Evolutionary conservation across 2,329 filamentous ascomycete species (phyloP).

Genomic region (Nothopassalora personata): DNA sequence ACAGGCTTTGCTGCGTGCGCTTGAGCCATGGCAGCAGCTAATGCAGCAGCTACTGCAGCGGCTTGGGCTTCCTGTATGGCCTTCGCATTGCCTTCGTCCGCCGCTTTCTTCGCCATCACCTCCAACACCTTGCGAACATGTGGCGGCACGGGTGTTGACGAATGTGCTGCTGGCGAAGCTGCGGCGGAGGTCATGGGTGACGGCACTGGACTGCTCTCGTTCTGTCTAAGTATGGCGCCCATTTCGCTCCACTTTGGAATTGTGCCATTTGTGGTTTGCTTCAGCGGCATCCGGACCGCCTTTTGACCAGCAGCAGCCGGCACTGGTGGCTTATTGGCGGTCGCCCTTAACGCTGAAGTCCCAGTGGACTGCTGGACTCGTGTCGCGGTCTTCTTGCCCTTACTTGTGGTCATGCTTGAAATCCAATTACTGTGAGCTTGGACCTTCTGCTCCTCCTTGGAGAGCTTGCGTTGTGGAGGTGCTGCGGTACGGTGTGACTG

Average conservation of each 20-base stretch:
- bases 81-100: not conserved
- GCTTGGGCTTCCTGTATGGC: not conserved
- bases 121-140: conserved; percentile 5
- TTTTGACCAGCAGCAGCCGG: not conserved
- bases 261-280: not conserved
- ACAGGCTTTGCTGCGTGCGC: not conserved
- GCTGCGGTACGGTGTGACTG: not conserved
- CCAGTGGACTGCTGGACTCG: not conserved
- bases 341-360: not conserved
- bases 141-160: not conserved
- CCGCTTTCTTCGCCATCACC: conserved; percentile 2
- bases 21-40: not conserved
- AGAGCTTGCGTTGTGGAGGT: not conserved
- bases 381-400: not conserved
- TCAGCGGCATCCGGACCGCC: not conserved
- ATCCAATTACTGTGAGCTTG: not conserved
- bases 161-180: not conserved
- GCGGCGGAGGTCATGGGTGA: not conserved
- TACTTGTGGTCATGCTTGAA: not conserved
- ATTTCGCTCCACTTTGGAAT: not conserved
- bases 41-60: not conserved
- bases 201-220: not conserved
- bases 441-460: not conserved
- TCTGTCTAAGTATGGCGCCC: not conserved
- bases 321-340: not conserved